Percentiles rank a stretch among this genome's conserved stretches.
Conservation (phyloP, 2,329 filamentous ascomycete genomes). For the Paracoccidioides brasiliensis region DNA sequence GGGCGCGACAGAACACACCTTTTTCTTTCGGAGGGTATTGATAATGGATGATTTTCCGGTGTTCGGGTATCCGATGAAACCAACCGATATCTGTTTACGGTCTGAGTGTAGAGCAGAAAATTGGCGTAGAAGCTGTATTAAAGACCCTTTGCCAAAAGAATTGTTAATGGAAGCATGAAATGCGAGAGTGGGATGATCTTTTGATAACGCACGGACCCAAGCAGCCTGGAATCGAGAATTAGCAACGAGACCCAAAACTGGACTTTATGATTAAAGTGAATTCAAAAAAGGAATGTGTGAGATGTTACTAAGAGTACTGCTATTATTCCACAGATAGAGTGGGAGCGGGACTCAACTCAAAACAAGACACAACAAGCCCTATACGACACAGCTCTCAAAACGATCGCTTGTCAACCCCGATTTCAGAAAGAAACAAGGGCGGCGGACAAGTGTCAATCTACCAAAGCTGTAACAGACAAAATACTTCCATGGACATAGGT, state of each 20-base stretch:
- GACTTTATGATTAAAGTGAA: constrained; percentile 19
- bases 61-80: constrained; percentile 81
- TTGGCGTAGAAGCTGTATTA: constrained; percentile 84
- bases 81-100: constrained; percentile 87
- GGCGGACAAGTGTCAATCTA: constrained; percentile 72
- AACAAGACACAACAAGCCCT: constrained; percentile 68
- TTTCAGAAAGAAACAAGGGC: constrained; percentile 49
- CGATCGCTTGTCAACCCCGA: constrained; percentile 60
- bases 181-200: constrained; percentile 83
- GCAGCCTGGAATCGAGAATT: constrained; percentile 51
- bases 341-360: constrained; percentile 92
- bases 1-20: constrained; percentile 83
- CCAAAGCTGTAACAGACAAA: constrained; percentile 98
- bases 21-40: constrained; percentile 88
- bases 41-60: constrained; percentile 95
- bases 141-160: constrained; percentile 86
- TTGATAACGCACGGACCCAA: constrained; percentile 81
- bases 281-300: constrained; percentile 54
- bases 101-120: constrained; percentile 83
- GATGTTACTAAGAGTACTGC: constrained; percentile 98
- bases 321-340: constrained; percentile 47
- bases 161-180: constrained; percentile 94
- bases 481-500: constrained; percentile 49
- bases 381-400: constrained; percentile 74
- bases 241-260: constrained; percentile 13